Evolutionary conservation across 768 basidiomycete species (phyloP), one percentile per base, ranked within the genome.

Genomic region (Rubroboletus pulcherrimus): DNA sequence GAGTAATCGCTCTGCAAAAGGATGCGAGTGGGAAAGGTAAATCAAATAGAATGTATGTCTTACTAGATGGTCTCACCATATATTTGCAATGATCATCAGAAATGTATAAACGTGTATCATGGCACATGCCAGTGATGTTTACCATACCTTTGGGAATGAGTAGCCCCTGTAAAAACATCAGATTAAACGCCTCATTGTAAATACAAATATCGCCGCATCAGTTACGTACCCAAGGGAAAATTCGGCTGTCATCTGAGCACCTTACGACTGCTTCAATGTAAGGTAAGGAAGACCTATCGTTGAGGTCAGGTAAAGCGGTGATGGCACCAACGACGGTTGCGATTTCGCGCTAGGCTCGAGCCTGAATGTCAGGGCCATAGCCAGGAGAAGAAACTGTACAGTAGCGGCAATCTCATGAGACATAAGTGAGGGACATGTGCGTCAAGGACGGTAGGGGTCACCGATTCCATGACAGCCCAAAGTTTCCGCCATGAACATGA

Each of bases 1-100:
- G 24, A n/a, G 39, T 35, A 14, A 51, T 49, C 4, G 7, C 56
- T 45, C 30, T 58, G 51, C 35, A 46, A 52, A 51, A 46, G 45
- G 11, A 34, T 26, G 24, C 43, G 40, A 33, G 21, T 33, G 48
- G 38, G 56, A 54, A 40, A 29, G 8, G 33, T 19, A 17, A n/a
- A 33, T 24, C 14, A 19, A 31, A 47, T 6, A 6, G 30, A 33
- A 38, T 26, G 39, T 42, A 35, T 17, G 14, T 31, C 39, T 47
- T 42, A 48, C 56, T 21, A 42, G 33, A 58, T 48, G 19, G n/a
- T 12, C 19, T 21, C 11, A 39, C 33, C 53, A 12, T 8, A 15
- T 35, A 17, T 55, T 42, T 17, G 14, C 31, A 29, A 35, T 31
- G 19, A 24, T 21, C 15, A n/a, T 41, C 39, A 35, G 39, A 26